Base-by-base conservation (phyloP, 805 yeast genomes). In the Yamadazyma takamatsuzukensis region DNA sequence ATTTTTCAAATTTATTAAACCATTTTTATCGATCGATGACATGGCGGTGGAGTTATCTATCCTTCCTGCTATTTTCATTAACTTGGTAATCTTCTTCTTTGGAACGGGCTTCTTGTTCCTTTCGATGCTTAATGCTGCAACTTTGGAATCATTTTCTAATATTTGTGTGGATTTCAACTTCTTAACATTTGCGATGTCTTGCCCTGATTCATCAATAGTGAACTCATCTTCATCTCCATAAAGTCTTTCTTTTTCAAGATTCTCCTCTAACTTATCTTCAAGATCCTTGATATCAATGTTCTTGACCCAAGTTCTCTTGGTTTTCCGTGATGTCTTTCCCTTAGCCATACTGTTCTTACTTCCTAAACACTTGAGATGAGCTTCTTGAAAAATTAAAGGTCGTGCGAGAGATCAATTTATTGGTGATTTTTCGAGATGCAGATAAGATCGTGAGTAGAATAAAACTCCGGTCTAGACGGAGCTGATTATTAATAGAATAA, bases 261-360 rank as follows among this genome's bases (percentile, higher is more conserved):
- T 69, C 27, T 74, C 78, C 45, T 81, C 90, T 24, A 90, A 62
- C 9, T 82, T 83, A 19, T 61, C 57, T 50, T 83, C 87, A 30
- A 93, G 67, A 43, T 87, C 96, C 15, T 76, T 78, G 13, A 93
- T 64, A 56, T 93, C 95, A 37, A 93, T 83, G 58, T 93, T 86
- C 60, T 87, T 87, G 55, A 95, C 77, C 94, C 97, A 86, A 4
- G 95, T 79, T 54, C 74, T 81, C 71, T 85, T 90, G 27, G 96
- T 95, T 66, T 93, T 93, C 51, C 97, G 74, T 6, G 96, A 87
- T 4, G 83, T 52, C 25, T 36, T 36, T 17, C 38, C 22, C 4
- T 36, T 32, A 27, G 36, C 43, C 43, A 42, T 42, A 2, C 6
- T 34, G 15, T 15, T 24, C 26, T n/a, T 13, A 7, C 8, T n/a